Evolutionary conservation across 2,329 filamentous ascomycete genomes (phyloP), one percentile per base, ranked within the genome.

Genomic region (Hypoxylon sp.): DNA sequence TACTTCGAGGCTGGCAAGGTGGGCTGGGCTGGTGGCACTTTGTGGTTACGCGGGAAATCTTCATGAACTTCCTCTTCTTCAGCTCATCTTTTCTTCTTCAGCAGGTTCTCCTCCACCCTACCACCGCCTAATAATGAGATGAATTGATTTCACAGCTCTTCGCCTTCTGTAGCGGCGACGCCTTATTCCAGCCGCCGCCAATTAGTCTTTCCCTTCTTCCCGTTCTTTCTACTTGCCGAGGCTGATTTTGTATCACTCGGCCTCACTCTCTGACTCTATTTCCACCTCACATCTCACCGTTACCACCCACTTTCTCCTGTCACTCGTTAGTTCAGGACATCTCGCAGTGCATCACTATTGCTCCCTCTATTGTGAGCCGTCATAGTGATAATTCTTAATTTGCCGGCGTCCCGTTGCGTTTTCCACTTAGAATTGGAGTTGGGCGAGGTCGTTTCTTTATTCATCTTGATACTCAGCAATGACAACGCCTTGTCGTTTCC

Each of bases 331-430:
- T 39, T n/a, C 12, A 39, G n/a, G 11, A 50, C 23, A 34, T 43
- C 54, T 50, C 47, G 27, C 45, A 59, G 25, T 50, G 27, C 25
- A 55, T 61, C 61, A 39, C 50, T 45, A 54, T 53, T 55, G 48
- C 51, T 60, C 48, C 9, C 21, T 51, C 45, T 56, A 37, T 27
- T 55, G 59, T 61, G 55, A 64, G 50, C 27, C 63, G 52, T 56
- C 25, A 34, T 69, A 67, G 66, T 67, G 61, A 52, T 70, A 70
- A 65, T 65, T 63, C 58, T 63, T 70, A 67, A 69, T 70, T 53
- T 52, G 14, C 32, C 30, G 5, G 5, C 32, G 11, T 32, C 23
- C 30, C 46, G 9, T 47, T 43, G 43, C n/a, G 19, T 34, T 57
- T 21, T 21, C 41, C 11, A 50, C 29, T 45, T 53, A 25, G 16